These are phyloP conservation scores for Alternaria sp. DNA, from an alignment of 2,329 filamentous ascomycete genomes.

Conservation along the genomic window DNA sequence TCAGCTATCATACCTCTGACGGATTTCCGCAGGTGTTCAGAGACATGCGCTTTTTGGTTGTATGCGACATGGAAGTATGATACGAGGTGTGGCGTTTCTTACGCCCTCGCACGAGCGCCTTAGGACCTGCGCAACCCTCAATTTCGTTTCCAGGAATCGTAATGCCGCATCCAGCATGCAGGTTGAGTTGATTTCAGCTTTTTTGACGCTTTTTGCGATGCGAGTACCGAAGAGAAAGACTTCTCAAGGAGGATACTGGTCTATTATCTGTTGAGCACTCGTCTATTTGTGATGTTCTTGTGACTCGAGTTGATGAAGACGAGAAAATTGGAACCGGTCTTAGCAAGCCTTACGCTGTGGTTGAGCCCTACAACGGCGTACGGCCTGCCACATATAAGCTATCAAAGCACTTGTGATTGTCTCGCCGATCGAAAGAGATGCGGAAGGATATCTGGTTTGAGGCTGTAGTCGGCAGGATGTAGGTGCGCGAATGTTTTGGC, in stretches of 20 bases:
- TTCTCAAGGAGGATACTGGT: background rate
- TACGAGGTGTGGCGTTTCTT: background rate
- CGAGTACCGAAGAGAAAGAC: background rate
- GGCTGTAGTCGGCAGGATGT: background rate
- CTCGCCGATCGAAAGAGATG: background rate
- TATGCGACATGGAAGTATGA: background rate
- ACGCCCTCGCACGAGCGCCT: background rate
- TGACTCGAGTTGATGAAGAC: background rate
- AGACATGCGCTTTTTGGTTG: background rate
- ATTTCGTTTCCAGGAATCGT: background rate
- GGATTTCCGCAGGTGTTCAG: background rate
- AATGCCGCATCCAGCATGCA: background rate
- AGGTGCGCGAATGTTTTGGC: no score
- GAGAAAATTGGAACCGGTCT: background rate
- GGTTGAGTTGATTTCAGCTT: background rate
- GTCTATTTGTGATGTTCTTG: background rate
- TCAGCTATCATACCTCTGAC: background rate
- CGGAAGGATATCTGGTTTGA: background rate
- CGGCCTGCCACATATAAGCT: background rate
- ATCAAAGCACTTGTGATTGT: background rate
- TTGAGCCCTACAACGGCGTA: background rate
- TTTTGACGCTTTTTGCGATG: background rate
- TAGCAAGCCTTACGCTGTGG: accelerated
- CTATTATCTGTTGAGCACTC: background rate
- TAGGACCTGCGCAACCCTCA: background rate